phyloP scores from a whole-genome alignment of 495 filamentous ascomycete genomes.

The Cudoniella acicularis region DNA sequence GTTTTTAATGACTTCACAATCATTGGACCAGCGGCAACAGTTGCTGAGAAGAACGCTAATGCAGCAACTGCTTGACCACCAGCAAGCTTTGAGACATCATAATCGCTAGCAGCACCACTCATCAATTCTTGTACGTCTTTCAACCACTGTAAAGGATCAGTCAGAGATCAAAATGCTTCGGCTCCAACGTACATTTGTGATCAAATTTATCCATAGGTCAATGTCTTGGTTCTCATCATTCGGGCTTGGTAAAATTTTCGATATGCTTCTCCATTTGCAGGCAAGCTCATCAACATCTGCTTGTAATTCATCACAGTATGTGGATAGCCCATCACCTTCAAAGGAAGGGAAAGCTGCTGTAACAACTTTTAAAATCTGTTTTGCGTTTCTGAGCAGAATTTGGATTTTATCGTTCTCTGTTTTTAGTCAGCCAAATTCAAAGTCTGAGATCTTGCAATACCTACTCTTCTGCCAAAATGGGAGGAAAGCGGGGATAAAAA shows the following conservation, averaged over 20 bases:
- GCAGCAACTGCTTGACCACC: slow-evolving; percentile 18
- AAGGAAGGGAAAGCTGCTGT: slow-evolving; percentile 62
- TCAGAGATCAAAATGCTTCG: slow-evolving; percentile 6
- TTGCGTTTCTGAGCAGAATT: slow-evolving; percentile 69
- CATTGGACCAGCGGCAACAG: slow-evolving; percentile 35
- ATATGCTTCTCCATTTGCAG: slow-evolving; percentile 56
- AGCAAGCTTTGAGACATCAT: slow-evolving; percentile 61
- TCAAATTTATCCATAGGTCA: slow-evolving; percentile 1
- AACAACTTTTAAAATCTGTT: slow-evolving; percentile 72
- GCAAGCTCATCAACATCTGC: slow-evolving; percentile 56
- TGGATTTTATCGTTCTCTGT: slow-evolving; percentile 55
- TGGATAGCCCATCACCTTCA: slow-evolving; percentile 28
- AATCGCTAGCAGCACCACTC: slow-evolving; percentile 87
- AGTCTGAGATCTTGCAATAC: slow-evolving; percentile 25
- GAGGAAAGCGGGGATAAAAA: slow-evolving; percentile 78
- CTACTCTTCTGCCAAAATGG: slow-evolving; percentile 62
- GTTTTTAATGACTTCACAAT: slow-evolving; percentile 3
- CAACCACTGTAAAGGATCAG: slow-evolving; percentile 52
- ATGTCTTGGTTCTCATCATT: neutral
- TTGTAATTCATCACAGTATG: slow-evolving; percentile 40
- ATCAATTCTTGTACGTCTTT: slow-evolving; percentile 67
- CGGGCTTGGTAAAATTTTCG: neutral
- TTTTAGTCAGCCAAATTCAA: slow-evolving; percentile 11
- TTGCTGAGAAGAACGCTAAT: slow-evolving; percentile 48
- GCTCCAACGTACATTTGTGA: slow-evolving; percentile 18